phyloP scores from a whole-genome alignment of 306 rosid genomes.

The barrel medic (Medicago truncatula) region DNA sequence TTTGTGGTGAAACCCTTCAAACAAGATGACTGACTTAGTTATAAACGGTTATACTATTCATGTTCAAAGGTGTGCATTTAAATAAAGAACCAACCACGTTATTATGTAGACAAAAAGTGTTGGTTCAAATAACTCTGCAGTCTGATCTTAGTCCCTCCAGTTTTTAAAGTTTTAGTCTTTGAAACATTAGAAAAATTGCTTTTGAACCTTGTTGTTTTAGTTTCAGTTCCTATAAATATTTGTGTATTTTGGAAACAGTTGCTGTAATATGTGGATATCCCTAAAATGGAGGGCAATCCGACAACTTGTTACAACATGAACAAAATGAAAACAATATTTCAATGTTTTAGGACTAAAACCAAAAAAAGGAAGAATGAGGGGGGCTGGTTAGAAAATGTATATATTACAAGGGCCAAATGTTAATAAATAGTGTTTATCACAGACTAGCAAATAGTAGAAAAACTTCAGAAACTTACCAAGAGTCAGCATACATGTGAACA shows the following conservation, averaged over 20 bases:
- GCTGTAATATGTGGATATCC: no score
- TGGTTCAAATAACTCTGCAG: not conserved
- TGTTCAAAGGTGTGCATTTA: slow-evolving; percentile 10
- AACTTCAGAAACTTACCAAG: slow-evolving; percentile 61
- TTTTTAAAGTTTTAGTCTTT: not conserved
- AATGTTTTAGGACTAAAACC: not conserved
- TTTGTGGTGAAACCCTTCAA: slow-evolving; percentile 59
- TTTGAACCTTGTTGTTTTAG: no score
- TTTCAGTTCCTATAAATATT: no score
- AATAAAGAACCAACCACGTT: not conserved
- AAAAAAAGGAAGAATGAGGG: no score
- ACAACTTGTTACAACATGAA: no score
- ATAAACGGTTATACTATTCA: slow-evolving; percentile 23
- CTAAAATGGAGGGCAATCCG: no score
- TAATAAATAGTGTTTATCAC: not conserved
- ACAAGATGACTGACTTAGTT: slow-evolving; percentile 16
- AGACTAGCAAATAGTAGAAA: not conserved
- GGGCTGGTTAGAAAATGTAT: no score
- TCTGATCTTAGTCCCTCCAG: not conserved
- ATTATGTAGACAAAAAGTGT: not conserved
- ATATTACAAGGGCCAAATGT: no score
- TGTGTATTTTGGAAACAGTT: no score
- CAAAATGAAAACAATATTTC: no score
- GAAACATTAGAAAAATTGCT: not conserved
- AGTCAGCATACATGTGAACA: slow-evolving; percentile 88